These are phyloP conservation scores for Medicago ruthenica DNA, from an alignment of 306 rosid genomes.

Conservation along the genomic window DNA sequence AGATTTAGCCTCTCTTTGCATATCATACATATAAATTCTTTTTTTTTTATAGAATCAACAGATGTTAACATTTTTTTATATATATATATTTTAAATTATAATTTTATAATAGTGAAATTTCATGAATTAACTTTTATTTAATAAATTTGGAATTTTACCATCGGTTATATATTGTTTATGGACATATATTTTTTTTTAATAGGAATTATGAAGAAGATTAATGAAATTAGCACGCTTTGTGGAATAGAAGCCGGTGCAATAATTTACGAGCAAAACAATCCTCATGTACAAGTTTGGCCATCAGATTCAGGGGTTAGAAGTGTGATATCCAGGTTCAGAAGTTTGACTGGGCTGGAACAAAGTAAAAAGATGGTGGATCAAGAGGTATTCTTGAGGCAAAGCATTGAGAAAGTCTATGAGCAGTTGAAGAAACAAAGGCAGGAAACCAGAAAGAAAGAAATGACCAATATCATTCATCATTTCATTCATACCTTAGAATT, in stretches of 20 bases:
- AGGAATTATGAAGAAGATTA: background rate
- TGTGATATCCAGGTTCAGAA: slow-evolving; percentile 1
- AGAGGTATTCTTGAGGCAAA: slow-evolving; percentile 30
- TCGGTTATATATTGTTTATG: too few relatives aligned
- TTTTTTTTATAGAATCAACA: background rate
- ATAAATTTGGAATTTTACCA: too few relatives aligned
- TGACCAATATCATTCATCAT: too few relatives aligned
- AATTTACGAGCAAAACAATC: slow-evolving; percentile 22
- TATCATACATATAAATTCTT: too few relatives aligned
- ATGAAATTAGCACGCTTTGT: slow-evolving; percentile 26
- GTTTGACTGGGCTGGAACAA: background rate
- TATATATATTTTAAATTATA: too few relatives aligned
- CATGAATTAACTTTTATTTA: too few relatives aligned
- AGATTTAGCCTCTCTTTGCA: background rate
- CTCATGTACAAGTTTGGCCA: slow-evolving; percentile 48
- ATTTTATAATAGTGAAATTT: too few relatives aligned
- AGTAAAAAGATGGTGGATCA: slow-evolving; percentile 37
- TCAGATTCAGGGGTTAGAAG: background rate
- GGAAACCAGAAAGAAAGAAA: too few relatives aligned
- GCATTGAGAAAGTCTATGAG: slow-evolving; percentile 19
- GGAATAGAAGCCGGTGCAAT: slow-evolving; percentile 46
- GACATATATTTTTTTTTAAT: background rate
- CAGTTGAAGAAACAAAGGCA: background rate
- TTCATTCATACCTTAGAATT: too few relatives aligned
- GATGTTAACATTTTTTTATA: too few relatives aligned